Evolutionary conservation across 1,139 yeast genomes (phyloP), one percentile per base, ranked within the genome.

Genomic region (Diutina pseudorugosa): DNA sequence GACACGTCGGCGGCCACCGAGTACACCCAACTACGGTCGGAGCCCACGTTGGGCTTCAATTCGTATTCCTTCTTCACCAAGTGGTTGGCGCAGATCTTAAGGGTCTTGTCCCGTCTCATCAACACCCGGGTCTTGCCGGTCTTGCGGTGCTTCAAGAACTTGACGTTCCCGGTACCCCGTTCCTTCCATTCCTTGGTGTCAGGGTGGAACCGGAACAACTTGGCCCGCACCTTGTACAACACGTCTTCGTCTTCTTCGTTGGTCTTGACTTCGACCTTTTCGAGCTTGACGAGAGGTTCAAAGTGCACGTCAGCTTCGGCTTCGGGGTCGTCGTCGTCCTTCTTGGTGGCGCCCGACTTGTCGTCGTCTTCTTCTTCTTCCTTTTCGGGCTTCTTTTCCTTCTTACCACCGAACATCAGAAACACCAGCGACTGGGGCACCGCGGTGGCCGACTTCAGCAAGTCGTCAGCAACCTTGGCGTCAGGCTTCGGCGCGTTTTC

Each of bases 21-120:
- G 75, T 93, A 93, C 59, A 93, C 98, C 98, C 98, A 93, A 41
- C 97, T 89, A 76, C 97, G 85, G 70, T 93, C 98, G 57, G 95
- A 84, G 53, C 98, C 98, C 58, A 93, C 93, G 66, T 93, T 93
- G 62, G 97, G 90, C 68, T 83, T 87, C 69, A 93, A 81, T 62
- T 75, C 82, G 72, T 87, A 89, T 59, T 88, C 96, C 56, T 95
- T 82, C 51, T 88, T 75, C 62, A 93, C 83, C 71, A 83, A 82
- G 72, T 93, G 98, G 76, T 93, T 93, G 63, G 98, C 98, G 72
- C 98, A 93, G 64, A 94, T 85, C 79, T 93, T 93, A 67, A 91
- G 80, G 54, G 98, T 93, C 77, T 93, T 93, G 75, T 93, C 98
- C 75, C 98, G 89, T 80, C 98, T 88, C 98, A 93, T 93, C 67